Percentiles rank a stretch among this genome's conserved stretches.
Evolutionary conservation across 2,329 filamentous ascomycete species (phyloP).

Genomic region (Dactylellina drechsleri): DNA sequence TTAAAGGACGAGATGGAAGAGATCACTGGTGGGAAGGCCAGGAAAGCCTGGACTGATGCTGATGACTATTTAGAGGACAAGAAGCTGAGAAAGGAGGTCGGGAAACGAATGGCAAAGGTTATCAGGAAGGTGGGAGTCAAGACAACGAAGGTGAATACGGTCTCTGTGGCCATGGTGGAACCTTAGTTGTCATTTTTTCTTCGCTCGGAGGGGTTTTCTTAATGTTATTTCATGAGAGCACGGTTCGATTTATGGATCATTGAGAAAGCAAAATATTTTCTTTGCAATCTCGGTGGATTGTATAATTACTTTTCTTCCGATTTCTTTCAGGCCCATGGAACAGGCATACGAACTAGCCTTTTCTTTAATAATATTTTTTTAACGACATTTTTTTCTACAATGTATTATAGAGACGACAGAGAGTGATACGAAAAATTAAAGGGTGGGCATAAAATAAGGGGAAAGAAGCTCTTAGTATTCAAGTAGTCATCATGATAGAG

Average conservation of each 20-base stretch:
- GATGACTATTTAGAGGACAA: slow-evolving; percentile 48
- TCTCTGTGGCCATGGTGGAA: background rate
- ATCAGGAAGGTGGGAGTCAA: slow-evolving; percentile 41
- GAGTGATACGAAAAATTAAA: background rate
- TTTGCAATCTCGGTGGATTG: too few species aligned
- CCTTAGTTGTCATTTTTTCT: slow-evolving; percentile 15
- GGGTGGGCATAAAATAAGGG: background rate
- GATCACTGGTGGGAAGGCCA: slow-evolving; percentile 33
- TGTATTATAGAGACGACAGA: slow-evolving; percentile 15
- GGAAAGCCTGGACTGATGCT: slow-evolving; percentile 35
- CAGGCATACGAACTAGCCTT: background rate
- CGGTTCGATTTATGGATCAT: background rate
- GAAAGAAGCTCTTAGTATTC: background rate
- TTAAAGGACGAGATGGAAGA: slow-evolving; percentile 44
- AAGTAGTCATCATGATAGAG: too few species aligned
- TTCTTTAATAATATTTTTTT: slow-evolving; percentile 7
- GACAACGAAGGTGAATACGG: slow-evolving; percentile 21
- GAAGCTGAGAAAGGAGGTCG: slow-evolving; percentile 43
- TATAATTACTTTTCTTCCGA: too few species aligned
- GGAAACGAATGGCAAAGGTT: slow-evolving; percentile 49
- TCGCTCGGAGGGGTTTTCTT: slow-evolving; percentile 5
- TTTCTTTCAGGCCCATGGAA: too few species aligned
- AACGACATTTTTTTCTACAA: background rate
- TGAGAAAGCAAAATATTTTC: background rate
- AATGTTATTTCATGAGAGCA: slow-evolving; percentile 17